A percentile compares a stretch with the other conserved stretches of the same genome.
phyloP scores from a whole-genome alignment of 768 basidiomycete species.

The Pilatotrama ljubarskyi region DNA sequence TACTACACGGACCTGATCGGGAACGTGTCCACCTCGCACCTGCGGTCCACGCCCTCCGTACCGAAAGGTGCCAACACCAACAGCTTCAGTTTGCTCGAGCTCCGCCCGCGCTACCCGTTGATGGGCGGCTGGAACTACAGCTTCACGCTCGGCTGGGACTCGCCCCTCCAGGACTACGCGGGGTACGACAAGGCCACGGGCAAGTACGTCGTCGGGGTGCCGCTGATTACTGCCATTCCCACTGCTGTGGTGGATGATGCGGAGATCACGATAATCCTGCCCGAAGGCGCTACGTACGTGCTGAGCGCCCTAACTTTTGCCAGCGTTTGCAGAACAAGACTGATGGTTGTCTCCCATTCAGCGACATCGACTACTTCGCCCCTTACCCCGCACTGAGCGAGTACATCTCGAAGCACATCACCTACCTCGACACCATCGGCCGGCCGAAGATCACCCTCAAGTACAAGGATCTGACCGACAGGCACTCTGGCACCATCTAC shows the following conservation, averaged over 20 bases:
- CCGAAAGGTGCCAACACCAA: conserved; percentile 54
- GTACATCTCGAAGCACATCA: conserved; percentile 64
- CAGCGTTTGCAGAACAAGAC: not conserved
- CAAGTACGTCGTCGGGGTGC: conserved; percentile 75
- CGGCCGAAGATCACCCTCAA: conserved; percentile 75
- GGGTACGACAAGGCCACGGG: conserved; percentile 62
- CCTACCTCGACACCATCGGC: conserved; percentile 91
- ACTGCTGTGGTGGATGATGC: conserved; percentile 82
- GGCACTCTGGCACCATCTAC: conserved; percentile 78
- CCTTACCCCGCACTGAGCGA: conserved; percentile 78
- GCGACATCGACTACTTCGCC: conserved; percentile 71
- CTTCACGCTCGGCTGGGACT: conserved; percentile 93
- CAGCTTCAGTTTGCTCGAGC: conserved; percentile 70
- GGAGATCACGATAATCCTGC: conserved; percentile 77
- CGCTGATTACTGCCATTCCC: conserved; percentile 80
- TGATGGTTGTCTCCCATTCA: conserved; percentile 32
- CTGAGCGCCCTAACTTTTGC: not conserved
- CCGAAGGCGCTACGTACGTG: conserved; percentile 92
- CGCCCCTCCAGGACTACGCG: conserved; percentile 74
- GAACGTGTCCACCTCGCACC: conserved; percentile 92
- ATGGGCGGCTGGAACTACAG: conserved; percentile 97
- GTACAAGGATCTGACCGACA: conserved; percentile 75
- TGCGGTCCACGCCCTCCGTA: conserved; percentile 68
- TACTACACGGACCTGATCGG: conserved; percentile 94
- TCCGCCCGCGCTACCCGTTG: conserved; percentile 88